Evolutionary conservation across 345 rosid species (phyloP).

Genomic region (Rhodamnia rubescens): DNA sequence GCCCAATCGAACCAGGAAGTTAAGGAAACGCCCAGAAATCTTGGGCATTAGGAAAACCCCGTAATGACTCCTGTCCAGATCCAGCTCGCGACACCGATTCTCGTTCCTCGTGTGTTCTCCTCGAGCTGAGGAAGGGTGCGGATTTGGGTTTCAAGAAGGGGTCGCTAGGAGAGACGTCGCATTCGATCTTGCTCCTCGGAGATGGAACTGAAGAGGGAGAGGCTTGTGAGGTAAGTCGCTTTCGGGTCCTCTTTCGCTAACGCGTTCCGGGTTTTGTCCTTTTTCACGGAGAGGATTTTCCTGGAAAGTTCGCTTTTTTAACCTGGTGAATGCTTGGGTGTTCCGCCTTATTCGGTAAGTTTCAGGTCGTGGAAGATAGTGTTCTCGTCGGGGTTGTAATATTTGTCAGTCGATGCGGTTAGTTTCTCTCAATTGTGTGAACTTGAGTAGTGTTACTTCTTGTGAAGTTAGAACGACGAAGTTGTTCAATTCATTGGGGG

Average conservation of each 20-base stretch:
- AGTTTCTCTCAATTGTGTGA: not conserved
- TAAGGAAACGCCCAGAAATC: not conserved
- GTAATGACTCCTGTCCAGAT: not conserved
- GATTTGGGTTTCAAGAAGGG: not conserved
- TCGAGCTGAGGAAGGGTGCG: not conserved
- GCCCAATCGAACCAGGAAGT: too few species aligned
- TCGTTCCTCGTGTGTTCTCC: not conserved
- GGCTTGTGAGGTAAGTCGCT: conserved; percentile 36
- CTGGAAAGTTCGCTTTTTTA: not conserved
- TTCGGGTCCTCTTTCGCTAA: not conserved
- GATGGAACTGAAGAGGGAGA: conserved; percentile 59
- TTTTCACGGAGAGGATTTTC: not conserved
- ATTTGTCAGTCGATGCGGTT: not conserved
- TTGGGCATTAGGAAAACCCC: not conserved
- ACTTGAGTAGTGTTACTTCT: not conserved
- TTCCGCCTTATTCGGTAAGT: not conserved
- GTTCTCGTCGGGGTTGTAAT: not conserved
- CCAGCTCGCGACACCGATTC: not conserved
- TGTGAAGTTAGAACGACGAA: not conserved
- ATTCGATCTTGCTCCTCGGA: not conserved
- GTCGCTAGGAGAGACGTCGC: not conserved
- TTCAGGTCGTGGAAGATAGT: not conserved
- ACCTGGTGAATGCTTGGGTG: not conserved
- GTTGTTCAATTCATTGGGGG: too few species aligned
- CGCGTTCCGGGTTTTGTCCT: conserved; percentile 3